These are phyloP conservation scores for Vitis hybrid DNA, from an alignment of 177 flowering plant species.

Conservation along the genomic window DNA sequence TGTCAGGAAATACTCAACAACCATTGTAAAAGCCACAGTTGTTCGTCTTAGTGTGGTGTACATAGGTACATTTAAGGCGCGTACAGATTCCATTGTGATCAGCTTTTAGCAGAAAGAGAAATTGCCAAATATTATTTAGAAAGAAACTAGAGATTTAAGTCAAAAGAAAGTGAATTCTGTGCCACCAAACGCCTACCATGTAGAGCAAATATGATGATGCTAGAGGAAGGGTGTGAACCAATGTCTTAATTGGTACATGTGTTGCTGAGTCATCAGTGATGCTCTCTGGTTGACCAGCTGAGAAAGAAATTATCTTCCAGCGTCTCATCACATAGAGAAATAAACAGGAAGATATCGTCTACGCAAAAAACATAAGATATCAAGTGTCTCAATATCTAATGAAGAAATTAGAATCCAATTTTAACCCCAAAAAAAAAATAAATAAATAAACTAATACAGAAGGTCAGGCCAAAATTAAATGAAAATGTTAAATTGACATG, in stretches of 20 bases:
- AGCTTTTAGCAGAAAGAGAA: conserved; percentile 42
- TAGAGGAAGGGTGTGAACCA: conserved; percentile 68
- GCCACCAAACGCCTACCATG: conserved; percentile 53
- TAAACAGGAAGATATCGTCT: conserved; percentile 71
- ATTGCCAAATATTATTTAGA: conserved; percentile 2
- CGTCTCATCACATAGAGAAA: conserved; percentile 68
- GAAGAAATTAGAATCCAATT: not conserved
- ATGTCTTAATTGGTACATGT: conserved; percentile 56
- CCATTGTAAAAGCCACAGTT: conserved; percentile 84
- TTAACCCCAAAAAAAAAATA: not conserved
- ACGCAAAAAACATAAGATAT: conserved; percentile 10
- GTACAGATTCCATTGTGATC: conserved; percentile 86
- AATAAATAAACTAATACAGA: not conserved
- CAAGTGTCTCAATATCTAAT: not conserved
- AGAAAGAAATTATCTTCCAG: conserved; percentile 67
- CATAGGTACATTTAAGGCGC: conserved; percentile 90
- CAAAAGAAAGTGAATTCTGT: not conserved
- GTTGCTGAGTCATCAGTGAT: conserved; percentile 28
- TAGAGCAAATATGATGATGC: conserved; percentile 69
- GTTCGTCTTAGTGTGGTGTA: conserved; percentile 94
- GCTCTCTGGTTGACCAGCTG: conserved; percentile 37
- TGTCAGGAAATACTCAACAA: conserved; percentile 62
- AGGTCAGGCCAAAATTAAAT: not conserved
- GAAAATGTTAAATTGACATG: not conserved
- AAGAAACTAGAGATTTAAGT: not conserved